Evolutionary conservation across 2,329 filamentous ascomycete genomes (phyloP), one percentile per base, ranked within the genome.

Genomic region (Cladosporium oxysporum): DNA sequence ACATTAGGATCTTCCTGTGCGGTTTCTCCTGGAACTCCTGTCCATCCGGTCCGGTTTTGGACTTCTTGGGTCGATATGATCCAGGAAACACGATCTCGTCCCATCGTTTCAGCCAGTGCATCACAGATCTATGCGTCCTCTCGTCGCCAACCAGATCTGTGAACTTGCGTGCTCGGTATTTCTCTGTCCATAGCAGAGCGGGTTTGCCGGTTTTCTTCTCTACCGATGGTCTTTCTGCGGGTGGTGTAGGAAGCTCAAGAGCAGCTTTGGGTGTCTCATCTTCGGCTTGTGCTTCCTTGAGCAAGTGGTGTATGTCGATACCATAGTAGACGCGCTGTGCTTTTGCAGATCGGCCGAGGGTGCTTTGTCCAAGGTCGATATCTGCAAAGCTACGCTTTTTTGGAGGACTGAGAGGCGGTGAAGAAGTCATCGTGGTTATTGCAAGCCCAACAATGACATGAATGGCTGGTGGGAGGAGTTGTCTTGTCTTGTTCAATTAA

Each of bases 101-200:
- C 95, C 95, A 99, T 21, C 86, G 85, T 80, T 98, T 99, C 50
- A 99, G 81, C 95, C 95, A 99, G 62, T 91, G 88, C 64, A 99
- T 82, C 5, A 99, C 94, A 67, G 90, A 86, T 67, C 95, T 88
- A 77, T 99, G 96, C 29, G 94, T 98, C 53, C 93, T 85, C 75
- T 99, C 95, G 72, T 99, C 95, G 31, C 96, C 96, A 58, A 96
- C 92, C 0, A 99, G 83, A 71, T 99, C 95, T 71, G 93, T 91
- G 73, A 98, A 99, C 72, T 89, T 94, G 67, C 88, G 88, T 31
- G 95, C 95, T 41, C 95, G 89, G 76, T 99, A 99, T 76, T 99
- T 99, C 76, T 99, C 95, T 0, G 94, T 97, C 95, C 95, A 99
- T 75, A 99, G 82, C 35, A 92, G 77, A 0, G 87, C 85, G 18